Percentiles rank a stretch among this genome's conserved stretches.
Conservation (phyloP, 2,329 filamentous ascomycete genomes). For the Fusarium compactum region DNA sequence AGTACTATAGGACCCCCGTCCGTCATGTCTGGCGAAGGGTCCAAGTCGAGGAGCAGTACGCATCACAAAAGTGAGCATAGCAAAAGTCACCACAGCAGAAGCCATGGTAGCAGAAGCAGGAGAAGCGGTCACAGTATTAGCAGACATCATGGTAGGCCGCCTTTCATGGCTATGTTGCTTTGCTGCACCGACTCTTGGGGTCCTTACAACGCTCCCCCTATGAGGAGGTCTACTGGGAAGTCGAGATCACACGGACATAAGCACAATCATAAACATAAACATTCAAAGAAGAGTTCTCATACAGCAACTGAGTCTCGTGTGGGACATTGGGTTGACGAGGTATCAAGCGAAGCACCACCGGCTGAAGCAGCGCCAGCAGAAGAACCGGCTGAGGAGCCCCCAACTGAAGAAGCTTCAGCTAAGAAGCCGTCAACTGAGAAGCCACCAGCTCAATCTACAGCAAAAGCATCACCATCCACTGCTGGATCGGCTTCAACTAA, state of each 20-base stretch:
- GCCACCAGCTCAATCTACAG: background rate
- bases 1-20: background rate
- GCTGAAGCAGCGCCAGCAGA: background rate
- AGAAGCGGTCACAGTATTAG: background rate
- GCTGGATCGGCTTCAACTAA: background rate
- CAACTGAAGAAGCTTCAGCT: background rate
- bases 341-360: background rate
- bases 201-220: background rate
- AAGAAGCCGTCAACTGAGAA: background rate
- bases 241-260: slow-evolving; percentile 1
- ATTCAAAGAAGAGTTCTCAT: slow-evolving; percentile 5
- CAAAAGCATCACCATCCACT: background rate
- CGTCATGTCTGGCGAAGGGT: slow-evolving; percentile 2
- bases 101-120: background rate
- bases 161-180: background rate
- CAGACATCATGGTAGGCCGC: background rate
- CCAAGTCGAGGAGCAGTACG: slow-evolving; percentile 7
- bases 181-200: slow-evolving; percentile 5
- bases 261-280: background rate
- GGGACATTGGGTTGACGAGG: background rate
- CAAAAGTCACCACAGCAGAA: background rate
- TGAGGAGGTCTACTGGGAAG: background rate
- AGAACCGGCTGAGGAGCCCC: background rate
- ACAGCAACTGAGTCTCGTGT: background rate
- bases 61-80: slow-evolving; percentile 4